These are phyloP conservation scores for Zymoseptoria ardabiliae DNA, from an alignment of 2,329 filamentous ascomycete genomes.

Conservation along the genomic window DNA sequence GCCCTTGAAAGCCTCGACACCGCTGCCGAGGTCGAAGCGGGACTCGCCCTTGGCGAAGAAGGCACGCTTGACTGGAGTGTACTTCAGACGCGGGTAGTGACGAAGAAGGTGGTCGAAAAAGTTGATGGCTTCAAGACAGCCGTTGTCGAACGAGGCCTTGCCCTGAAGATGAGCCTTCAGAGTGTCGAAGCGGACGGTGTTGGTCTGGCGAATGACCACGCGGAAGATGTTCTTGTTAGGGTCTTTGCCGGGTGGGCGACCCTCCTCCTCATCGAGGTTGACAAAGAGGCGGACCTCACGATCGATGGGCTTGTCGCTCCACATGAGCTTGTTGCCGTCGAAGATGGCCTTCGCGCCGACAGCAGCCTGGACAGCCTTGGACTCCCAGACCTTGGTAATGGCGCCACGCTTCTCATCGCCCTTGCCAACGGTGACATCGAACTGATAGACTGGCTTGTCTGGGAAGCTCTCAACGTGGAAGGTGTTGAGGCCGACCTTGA, in stretches of 20 bases:
- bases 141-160: conserved; percentile 53
- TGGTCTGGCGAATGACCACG: conserved; percentile 57
- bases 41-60: conserved; percentile 61
- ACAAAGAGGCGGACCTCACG: conserved; percentile 45
- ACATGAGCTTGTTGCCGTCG: conserved; percentile 80
- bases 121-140: conserved; percentile 72
- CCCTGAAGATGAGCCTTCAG: conserved; percentile 61
- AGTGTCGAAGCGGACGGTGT: conserved; percentile 58
- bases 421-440: conserved; percentile 62
- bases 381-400: conserved; percentile 70
- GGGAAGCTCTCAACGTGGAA: conserved; percentile 60
- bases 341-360: conserved; percentile 61
- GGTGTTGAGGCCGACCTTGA: conserved; percentile 57
- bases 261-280: conserved; percentile 64
- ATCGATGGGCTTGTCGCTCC: conserved; percentile 47
- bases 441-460: conserved; percentile 64
- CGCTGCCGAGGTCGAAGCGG: conserved; percentile 50
- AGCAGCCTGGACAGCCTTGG: conserved; percentile 49
- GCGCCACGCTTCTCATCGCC: conserved; percentile 58
- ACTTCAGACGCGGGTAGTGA: conserved; percentile 61
- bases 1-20: conserved; percentile 75
- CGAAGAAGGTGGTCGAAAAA: conserved; percentile 88
- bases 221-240: conserved; percentile 46
- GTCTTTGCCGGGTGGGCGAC: conserved; percentile 23
- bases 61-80: conserved; percentile 68